Evolutionary conservation across 805 yeast genomes (phyloP), one percentile per base, ranked within the genome.

Genomic region (Aciculoconidium aculeatum): DNA sequence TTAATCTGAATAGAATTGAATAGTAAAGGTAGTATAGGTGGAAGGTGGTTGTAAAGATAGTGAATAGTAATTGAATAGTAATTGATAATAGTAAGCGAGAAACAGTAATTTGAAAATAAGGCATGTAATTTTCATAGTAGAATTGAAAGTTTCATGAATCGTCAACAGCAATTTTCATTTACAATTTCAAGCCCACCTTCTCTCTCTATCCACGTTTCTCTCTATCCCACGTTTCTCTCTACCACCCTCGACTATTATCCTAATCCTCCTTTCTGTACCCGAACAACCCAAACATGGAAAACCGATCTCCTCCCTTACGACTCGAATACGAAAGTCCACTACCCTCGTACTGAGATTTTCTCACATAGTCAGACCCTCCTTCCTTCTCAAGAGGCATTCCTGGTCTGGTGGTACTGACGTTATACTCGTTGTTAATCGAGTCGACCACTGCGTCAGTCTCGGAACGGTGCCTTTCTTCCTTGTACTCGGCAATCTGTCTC

Each of bases 301-400:
- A 51, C 25, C 64, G 45, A 44, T 77, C 87, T 37, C 83, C 84
- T 10, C 67, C 55, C 32, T 60, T 70, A 44, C 83, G 64, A n/a
- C 75, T 60, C 21, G 58, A 51, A 32, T 77, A 77, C 27, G 83
- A 70, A 31, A 60, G 59, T 1, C 85, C 84, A 1, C 80, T 65
- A 4, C 87, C 90, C 41, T 78, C 83, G 45, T 68, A 82, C 43
- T 70, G 75, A 30, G 80, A 72, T 38, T 75, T 75, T 37, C 87
- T 58, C 20, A 17, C 27, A 11, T 31, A 31, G 11, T 22, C 19
- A n/a, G n/a, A n/a, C 24, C 54, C 44, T 13, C 54, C 58, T 2
- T 57, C 59, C 30, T 54, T 49, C 31, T 50, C 43, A 11, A 35
- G 30, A 4, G 80, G 80, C 30, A 74, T 67, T 1, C 83, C 83